A percentile compares a stretch with the other conserved stretches of the same genome.
phyloP scores from a whole-genome alignment of 2,329 filamentous ascomycete species.

The Beauveria medogensis region DNA sequence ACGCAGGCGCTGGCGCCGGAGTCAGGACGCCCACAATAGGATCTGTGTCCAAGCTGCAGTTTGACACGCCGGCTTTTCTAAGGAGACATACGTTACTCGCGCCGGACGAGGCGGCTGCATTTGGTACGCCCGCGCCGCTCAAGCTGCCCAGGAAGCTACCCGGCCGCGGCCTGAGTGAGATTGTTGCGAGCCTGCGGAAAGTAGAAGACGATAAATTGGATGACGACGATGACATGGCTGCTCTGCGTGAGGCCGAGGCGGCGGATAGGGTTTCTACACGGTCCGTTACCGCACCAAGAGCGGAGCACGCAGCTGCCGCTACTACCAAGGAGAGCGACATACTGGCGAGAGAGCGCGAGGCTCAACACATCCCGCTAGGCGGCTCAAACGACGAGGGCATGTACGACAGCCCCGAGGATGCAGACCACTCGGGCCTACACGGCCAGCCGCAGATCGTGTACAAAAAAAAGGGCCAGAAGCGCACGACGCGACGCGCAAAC shows the following conservation, averaged over 20 bases:
- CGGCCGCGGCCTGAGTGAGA: constrained; percentile 63
- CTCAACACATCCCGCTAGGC: constrained; percentile 39
- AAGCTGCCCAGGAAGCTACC: constrained; percentile 52
- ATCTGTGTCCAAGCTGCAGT: constrained; percentile 47
- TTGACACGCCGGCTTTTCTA: constrained; percentile 68
- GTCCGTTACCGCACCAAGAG: constrained; percentile 15
- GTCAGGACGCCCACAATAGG: constrained; percentile 43
- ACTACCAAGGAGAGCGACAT: constrained; percentile 24
- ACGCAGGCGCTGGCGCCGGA: constrained; percentile 27
- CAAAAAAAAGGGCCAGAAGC: constrained; percentile 81
- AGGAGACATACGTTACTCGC: constrained; percentile 37
- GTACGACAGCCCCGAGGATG: constrained; percentile 47
- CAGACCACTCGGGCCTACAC: constrained; percentile 41
- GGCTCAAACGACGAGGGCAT: constrained; percentile 56
- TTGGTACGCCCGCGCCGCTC: constrained; percentile 39
- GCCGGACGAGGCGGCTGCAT: constrained; percentile 48
- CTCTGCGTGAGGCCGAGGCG: constrained; percentile 61
- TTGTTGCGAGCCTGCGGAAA: constrained; percentile 62
- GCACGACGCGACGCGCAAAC: constrained; percentile 62
- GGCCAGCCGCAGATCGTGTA: constrained; percentile 54
- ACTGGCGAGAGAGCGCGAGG: constrained; percentile 37
- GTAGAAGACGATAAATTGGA: constrained; percentile 62
- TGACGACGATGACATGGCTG: constrained; percentile 71
- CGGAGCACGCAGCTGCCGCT: constrained; percentile 7
- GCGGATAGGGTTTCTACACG: constrained; percentile 26